Conservation (phyloP, 768 basidiomycete species). For the Mycena latifolia region DNA sequence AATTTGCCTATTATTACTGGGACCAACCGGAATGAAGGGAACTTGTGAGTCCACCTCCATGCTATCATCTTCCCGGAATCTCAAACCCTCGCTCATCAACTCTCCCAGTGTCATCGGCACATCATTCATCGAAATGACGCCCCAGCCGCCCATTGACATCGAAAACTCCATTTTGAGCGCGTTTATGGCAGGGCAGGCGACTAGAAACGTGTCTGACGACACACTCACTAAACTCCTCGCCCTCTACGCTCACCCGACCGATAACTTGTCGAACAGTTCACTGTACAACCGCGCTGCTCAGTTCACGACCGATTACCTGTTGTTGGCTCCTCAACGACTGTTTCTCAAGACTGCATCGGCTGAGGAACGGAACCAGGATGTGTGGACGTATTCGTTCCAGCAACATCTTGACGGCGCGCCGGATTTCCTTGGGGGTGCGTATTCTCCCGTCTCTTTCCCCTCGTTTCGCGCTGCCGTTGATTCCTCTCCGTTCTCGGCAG, state of each 20-base stretch:
- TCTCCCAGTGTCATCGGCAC: conserved; percentile 4
- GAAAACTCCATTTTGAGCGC: conserved; percentile 11
- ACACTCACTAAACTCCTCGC: conserved; percentile 1
- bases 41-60: too few relatives aligned
- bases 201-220: not conserved
- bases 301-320: conserved; percentile 8
- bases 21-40: too few relatives aligned
- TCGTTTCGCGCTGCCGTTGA: too few relatives aligned
- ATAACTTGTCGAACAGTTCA: conserved; percentile 10
- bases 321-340: conserved; percentile 8
- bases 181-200: not conserved
- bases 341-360: conserved; percentile 16
- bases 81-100: not conserved
- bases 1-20: too few relatives aligned
- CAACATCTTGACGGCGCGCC: too few relatives aligned
- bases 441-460: too few relatives aligned
- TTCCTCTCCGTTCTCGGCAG: not conserved
- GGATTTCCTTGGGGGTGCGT: too few relatives aligned
- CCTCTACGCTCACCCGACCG: conserved; percentile 15
- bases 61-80: not conserved
- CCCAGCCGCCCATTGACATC: not conserved
- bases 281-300: not conserved
- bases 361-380: too few relatives aligned
- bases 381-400: too few relatives aligned
- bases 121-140: conserved; percentile 4